Evolutionary conservation across 148 eudicot species (phyloP).

Genomic region (Vaccinium vitisidaea): DNA sequence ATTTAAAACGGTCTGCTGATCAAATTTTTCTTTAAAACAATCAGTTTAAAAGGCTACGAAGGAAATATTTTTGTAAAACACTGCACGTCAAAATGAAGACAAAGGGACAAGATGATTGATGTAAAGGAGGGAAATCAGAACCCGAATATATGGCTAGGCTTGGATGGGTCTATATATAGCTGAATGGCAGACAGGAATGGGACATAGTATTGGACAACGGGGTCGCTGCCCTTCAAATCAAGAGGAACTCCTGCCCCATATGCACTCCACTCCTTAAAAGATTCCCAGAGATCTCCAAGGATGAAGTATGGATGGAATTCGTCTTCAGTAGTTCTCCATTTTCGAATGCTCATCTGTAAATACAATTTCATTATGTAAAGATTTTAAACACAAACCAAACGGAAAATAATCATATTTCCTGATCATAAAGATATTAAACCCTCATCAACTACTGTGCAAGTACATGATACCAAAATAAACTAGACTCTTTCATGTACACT

Average conservation of each 20-base stretch:
- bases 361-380: conserved; percentile 13
- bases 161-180: conserved; percentile 68
- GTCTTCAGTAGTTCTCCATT: conserved; percentile 46
- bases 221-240: conserved; percentile 63
- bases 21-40: neutral
- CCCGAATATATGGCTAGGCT: conserved; percentile 34
- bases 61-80: neutral
- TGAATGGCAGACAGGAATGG: conserved; percentile 90
- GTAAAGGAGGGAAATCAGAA: neutral
- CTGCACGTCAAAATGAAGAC: neutral
- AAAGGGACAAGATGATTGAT: neutral
- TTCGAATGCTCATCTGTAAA: conserved; percentile 59
- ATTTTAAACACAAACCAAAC: conserved; percentile 1
- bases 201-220: conserved; percentile 89
- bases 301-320: conserved; percentile 65
- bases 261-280: conserved; percentile 95
- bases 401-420: neutral
- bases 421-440: neutral
- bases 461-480: neutral
- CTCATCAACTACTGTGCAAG: neutral
- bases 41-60: neutral
- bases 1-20: too few species aligned
- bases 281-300: conserved; percentile 93
- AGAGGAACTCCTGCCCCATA: conserved; percentile 97
- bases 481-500: neutral